Evolutionary conservation across 805 yeast species (phyloP).

Genomic region (Saccharomycopsis sp.): DNA sequence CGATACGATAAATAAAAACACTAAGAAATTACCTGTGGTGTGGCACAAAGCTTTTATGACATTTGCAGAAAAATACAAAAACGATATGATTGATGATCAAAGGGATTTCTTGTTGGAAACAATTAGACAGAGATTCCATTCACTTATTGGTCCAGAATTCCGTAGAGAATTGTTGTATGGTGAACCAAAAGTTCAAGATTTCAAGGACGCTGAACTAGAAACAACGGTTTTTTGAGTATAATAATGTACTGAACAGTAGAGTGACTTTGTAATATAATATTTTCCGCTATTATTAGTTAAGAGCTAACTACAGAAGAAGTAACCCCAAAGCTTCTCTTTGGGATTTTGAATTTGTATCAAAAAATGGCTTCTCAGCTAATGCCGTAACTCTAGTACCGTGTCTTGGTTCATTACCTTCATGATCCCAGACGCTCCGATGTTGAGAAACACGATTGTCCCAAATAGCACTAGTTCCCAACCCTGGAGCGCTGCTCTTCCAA

Average conservation of each 20-base stretch:
- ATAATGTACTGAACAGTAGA: too few relatives aligned
- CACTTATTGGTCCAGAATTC: conserved; percentile 85
- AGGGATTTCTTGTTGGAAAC: conserved; percentile 90
- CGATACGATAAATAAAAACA: conserved; percentile 25
- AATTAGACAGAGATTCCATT: conserved; percentile 83
- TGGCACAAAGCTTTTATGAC: conserved; percentile 97
- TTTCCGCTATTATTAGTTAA: not conserved
- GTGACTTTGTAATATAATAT: not conserved
- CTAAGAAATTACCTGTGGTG: conserved; percentile 68
- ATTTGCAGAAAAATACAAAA: conserved; percentile 93
- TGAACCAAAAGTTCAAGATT: conserved; percentile 43
- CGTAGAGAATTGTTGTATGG: conserved; percentile 92
- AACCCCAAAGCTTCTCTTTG: conserved; percentile 47
- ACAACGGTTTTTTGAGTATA: conserved; percentile 26
- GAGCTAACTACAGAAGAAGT: too few relatives aligned
- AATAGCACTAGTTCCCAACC: conserved; percentile 44
- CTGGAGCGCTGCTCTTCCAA: conserved; percentile 38
- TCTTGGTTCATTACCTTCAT: conserved; percentile 36
- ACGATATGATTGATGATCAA: conserved; percentile 98
- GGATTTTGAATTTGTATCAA: conserved; percentile 42
- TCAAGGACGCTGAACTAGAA: conserved; percentile 25
- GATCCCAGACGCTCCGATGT: conserved; percentile 50
- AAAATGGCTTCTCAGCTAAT: conserved; percentile 47
- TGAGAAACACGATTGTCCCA: conserved; percentile 55
- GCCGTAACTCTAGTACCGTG: conserved; percentile 49